A percentile compares a stretch with the other conserved stretches of the same genome.
These are phyloP conservation scores for Chlamydomonas schloesseri DNA, from an alignment of 139 green algal genomes.

Conservation along the genomic window DNA sequence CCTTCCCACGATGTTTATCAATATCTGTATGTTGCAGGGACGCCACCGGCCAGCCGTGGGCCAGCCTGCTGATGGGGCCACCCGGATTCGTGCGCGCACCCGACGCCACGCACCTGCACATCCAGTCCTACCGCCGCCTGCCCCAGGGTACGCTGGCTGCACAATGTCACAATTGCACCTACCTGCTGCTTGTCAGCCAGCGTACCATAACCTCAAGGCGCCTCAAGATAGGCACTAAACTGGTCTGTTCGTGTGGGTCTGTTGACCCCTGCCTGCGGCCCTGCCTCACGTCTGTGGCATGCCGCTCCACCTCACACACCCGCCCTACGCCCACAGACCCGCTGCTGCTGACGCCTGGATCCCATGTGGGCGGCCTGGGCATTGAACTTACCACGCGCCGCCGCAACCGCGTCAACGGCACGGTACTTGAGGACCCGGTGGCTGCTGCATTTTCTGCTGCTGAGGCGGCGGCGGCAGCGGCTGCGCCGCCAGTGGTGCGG, in stretches of 20 bases:
- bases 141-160: neutral
- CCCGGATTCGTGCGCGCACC: constrained; percentile 23
- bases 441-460: too few relatives aligned
- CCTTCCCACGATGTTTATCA: too few relatives aligned
- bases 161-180: too few relatives aligned
- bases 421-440: neutral
- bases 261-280: too few relatives aligned
- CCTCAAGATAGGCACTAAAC: too few relatives aligned
- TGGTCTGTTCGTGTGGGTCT: too few relatives aligned
- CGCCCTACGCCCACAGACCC: neutral
- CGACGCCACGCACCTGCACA: constrained; percentile 62
- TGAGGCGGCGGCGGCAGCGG: neutral
- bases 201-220: too few relatives aligned
- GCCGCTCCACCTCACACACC: neutral
- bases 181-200: too few relatives aligned
- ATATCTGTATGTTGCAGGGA: too few relatives aligned
- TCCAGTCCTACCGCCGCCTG: neutral
- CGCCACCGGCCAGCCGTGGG: neutral
- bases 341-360: neutral
- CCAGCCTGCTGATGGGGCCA: constrained; percentile 11
- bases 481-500: neutral
- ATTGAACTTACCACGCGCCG: constrained; percentile 60
- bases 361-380: constrained; percentile 42
- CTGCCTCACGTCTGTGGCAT: too few relatives aligned
- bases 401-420: constrained; percentile 63